phyloP scores from a whole-genome alignment of 495 filamentous ascomycete genomes.

The Aspergillus cristatus region DNA sequence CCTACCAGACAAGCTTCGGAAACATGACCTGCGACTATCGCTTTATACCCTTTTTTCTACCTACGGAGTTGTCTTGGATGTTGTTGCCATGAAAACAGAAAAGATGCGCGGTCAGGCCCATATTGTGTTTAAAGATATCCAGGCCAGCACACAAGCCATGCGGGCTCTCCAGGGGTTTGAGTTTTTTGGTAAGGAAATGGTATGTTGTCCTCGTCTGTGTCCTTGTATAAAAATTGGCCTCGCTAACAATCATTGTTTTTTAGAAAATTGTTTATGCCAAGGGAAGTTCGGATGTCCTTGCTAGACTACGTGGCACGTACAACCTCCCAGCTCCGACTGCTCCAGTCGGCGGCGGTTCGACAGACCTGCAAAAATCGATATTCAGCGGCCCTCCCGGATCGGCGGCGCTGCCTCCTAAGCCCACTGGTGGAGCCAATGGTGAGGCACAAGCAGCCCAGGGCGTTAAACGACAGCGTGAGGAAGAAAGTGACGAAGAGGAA shows the following conservation, averaged over 20 bases:
- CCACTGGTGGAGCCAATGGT: conserved; percentile 27
- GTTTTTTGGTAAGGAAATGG: conserved; percentile 81
- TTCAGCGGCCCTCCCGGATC: conserved; percentile 58
- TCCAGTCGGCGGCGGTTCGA: conserved; percentile 47
- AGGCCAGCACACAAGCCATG: conserved; percentile 83
- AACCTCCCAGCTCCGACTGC: conserved; percentile 48
- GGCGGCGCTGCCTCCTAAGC: conserved; percentile 30
- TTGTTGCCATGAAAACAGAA: conserved; percentile 78
- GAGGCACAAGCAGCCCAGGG: conserved; percentile 30
- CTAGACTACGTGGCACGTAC: conserved; percentile 86
- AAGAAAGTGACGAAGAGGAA: conserved; percentile 59
- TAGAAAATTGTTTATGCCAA: conserved; percentile 88
- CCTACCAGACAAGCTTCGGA: conserved; percentile 75
- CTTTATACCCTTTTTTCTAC: conserved; percentile 92
- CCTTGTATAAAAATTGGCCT: background rate
- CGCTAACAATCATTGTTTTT: conserved; percentile 6
- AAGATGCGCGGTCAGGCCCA: conserved; percentile 96
- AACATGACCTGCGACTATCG: conserved; percentile 68
- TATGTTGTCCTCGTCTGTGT: conserved; percentile 31
- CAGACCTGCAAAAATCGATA: conserved; percentile 72
- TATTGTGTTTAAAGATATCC: conserved; percentile 79
- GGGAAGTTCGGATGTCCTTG: conserved; percentile 71
- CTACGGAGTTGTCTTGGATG: conserved; percentile 86
- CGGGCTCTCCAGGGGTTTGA: conserved; percentile 76
- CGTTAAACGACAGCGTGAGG: conserved; percentile 61